Base-by-base conservation (phyloP, 1,284 basidiomycete genomes). In the Sporisorium exsertum region DNA sequence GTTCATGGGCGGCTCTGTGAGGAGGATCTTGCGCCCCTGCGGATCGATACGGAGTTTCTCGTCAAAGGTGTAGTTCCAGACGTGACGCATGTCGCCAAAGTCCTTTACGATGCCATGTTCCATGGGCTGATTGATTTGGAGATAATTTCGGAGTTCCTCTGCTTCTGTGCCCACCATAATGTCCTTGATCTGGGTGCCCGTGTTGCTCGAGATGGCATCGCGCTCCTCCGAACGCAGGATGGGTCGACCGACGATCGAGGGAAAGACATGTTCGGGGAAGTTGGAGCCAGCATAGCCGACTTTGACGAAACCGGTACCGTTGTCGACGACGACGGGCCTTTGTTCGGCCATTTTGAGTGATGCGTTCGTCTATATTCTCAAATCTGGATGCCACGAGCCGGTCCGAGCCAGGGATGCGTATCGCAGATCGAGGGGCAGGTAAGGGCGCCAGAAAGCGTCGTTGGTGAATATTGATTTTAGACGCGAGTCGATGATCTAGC, bases 1-100 rank as follows among this genome's bases (percentile, higher is more conserved):
- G 87, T 99, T 99, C 96, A 99, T 98, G 46, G 96, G 97, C n/a
- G 97, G 97, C 86, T 99, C 97, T 0, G 97, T 99, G 79, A 99
- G 89, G 64, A 99, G 87, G 51, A 99, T 90, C 88, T 98, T 99
- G 78, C 91, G 89, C 1, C 94, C 97, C 51, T 89, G 88, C 26
- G 95, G 92, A 84, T 97, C 92, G 78, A 98, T 89, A 79, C 91
- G 89, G 67, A 99, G 90, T 88, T 99, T 99, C 87, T 97, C 93
- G 84, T 94, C 89, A 86, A 99, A 99, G 2, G 96, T 99, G 86
- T 99, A 98, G 87, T 99, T 92, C 97, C 96, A 99, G 15, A 99
- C 83, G 82, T 95, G 91, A 84, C 92, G 92, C 97, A 99, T 99
- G 87, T 99, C 97, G 83, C 94, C 94, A 95, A 96, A 99, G 87